Evolutionary conservation across 352 stramenopile species (phyloP), one percentile per base, ranked within the genome.

Genomic region (Halophytophthora polymorphica): DNA sequence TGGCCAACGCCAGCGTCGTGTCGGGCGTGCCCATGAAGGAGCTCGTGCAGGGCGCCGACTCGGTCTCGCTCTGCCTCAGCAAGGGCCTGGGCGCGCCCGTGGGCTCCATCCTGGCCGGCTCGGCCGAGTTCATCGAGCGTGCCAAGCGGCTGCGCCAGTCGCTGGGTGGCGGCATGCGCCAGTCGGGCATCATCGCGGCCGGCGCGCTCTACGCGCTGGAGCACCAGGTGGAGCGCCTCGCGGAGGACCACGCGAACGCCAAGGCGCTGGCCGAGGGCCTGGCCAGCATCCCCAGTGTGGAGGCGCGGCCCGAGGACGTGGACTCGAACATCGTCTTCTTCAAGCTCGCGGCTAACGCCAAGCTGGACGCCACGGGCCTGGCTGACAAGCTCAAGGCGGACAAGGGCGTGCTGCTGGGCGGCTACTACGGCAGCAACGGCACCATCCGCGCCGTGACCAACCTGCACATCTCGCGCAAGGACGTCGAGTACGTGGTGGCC

Each of bases 91-190:
- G 94, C 14, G 89, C 95, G 3, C 96, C 96, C 0, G 77, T 98
- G 13, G 96, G 96, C 18, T 97, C 88, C 31, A 85, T 99, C 35
- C 74, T 99, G 34, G 94, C 96, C 8, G 95, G 95, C 44, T 80
- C 86, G 2, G 59, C 77, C 18, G 77, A 90, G 38, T 96, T 98
- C 56, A 97, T 98, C 35, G 48, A 73, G 42, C 62, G 95, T 48
- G 96, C 95, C 8, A 86, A 71, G 50, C 83, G 96, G 18, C 64
- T 97, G 61, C 73, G 96, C 28, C 99, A 99, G 77, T 95, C 91
- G 28, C 82, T 98, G 12, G 96, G 97, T 13, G 97, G 97, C 31
- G 96, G 96, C 7, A 99, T 99, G 96, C 87, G 97, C 18, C 97
- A 99, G 67, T 77, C 76, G 2, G 96, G 96, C 28, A 65, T 98